A percentile compares a stretch with the other conserved stretches of the same genome.
phyloP scores from a whole-genome alignment of 2,329 filamentous ascomycete species.

The Aspergillus phoenicis region DNA sequence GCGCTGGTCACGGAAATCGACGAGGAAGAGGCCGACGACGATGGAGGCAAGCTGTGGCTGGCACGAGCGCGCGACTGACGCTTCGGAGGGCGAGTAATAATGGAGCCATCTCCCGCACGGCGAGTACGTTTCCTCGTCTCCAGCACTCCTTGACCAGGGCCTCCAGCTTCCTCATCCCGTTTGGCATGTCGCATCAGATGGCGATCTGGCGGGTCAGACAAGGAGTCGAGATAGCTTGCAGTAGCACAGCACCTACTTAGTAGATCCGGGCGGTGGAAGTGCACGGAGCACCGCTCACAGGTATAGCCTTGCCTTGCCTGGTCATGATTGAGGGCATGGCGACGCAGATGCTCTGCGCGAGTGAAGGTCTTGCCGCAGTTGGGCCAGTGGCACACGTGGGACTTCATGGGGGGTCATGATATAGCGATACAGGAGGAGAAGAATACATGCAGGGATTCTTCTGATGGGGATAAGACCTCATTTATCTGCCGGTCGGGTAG shows the following conservation, averaged over 20 bases:
- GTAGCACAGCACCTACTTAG: conserved; percentile 47
- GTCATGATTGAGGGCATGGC: conserved; percentile 61
- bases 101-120: conserved; percentile 51
- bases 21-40: conserved; percentile 10
- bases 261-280: conserved; percentile 64
- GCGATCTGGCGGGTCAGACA: conserved; percentile 49
- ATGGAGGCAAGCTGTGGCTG: conserved; percentile 2
- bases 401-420: conserved; percentile 11
- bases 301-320: conserved; percentile 52
- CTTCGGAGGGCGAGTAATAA: conserved; percentile 45
- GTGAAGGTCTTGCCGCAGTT: conserved; percentile 59
- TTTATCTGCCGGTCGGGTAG: background rate
- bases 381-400: conserved; percentile 45
- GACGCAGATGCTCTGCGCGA: conserved; percentile 60
- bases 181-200: conserved; percentile 59
- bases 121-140: conserved; percentile 56
- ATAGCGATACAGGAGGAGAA: background rate
- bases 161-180: conserved; percentile 55
- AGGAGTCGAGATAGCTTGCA: background rate
- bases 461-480: background rate
- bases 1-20: conserved; percentile 19
- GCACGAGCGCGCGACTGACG: conserved; percentile 21
- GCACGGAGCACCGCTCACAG: conserved; percentile 61
- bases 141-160: conserved; percentile 49
- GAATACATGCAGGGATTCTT: no score